A percentile compares a stretch with the other conserved stretches of the same genome.
Evolutionary conservation across 1,284 basidiomycete species (phyloP).

Genomic region (Chiua sp.): DNA sequence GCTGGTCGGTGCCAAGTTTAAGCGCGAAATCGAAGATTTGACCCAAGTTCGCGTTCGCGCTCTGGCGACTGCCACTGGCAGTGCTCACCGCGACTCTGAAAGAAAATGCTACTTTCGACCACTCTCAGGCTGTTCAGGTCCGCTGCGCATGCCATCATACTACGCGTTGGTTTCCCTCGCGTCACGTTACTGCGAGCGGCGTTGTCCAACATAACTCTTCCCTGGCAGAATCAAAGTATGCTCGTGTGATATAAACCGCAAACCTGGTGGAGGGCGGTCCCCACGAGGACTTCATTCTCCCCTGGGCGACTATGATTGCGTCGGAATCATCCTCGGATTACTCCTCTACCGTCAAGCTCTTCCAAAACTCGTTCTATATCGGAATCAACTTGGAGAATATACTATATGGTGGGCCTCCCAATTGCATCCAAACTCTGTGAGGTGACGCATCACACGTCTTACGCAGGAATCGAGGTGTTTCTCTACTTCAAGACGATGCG

Average conservation of each 20-base stretch:
- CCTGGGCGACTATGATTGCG: background rate
- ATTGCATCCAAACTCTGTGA: background rate
- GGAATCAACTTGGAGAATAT: conserved; percentile 26
- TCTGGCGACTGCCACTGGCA: too few relatives aligned
- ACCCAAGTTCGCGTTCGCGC: too few relatives aligned
- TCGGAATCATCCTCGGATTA: background rate
- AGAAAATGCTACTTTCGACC: too few relatives aligned
- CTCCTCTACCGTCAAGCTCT: background rate
- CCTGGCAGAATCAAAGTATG: background rate
- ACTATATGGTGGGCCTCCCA: conserved; percentile 27
- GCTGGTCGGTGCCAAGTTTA: too few relatives aligned
- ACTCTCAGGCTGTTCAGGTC: too few relatives aligned
- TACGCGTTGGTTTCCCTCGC: too few relatives aligned
- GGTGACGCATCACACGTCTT: background rate
- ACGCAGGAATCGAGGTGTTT: conserved; percentile 24
- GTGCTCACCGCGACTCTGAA: too few relatives aligned
- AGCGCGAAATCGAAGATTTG: too few relatives aligned
- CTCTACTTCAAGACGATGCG: conserved; percentile 30
- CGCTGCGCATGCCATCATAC: too few relatives aligned
- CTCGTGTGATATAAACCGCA: conserved; percentile 11
- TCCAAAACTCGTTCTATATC: conserved; percentile 27
- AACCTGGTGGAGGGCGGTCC: background rate
- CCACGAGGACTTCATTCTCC: background rate
- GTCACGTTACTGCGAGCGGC: too few relatives aligned
- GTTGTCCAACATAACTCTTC: too few relatives aligned